Evolutionary conservation across 1,284 basidiomycete species (phyloP), one percentile per base, ranked within the genome.

Genomic region (Entoloma clypeatum): DNA sequence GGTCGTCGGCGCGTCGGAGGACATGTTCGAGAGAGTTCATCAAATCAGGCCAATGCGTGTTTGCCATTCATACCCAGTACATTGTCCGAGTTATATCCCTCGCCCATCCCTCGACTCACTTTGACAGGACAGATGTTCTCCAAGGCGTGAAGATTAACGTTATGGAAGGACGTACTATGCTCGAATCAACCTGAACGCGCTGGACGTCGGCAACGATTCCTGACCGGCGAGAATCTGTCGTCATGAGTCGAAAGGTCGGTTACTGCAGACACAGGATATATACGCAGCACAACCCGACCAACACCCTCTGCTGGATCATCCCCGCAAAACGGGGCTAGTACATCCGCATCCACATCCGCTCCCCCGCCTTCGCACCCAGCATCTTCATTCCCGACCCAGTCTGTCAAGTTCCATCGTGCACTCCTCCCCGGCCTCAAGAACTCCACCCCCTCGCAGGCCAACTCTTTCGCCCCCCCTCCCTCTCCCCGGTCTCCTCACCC

Each of bases 261-360:
- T n/a, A 21, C 22, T 14, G 39, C 18, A 11, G 65, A 10, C 8
- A 24, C 22, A 48, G 44, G 30, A 3, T 22, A 6, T 9, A 26
- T 8, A n/a, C 9, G 18, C 34, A 86, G 82, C 78, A 86, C 47
- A 82, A 81, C 34, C 69, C 75, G 21, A 80, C 75, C 3, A 77
- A 73, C 14, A 73, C 71, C 0, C 60, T 86, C 5, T 71, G 74
- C 41, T 89, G 86, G 86, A 76, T 74, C 14, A 77, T 87, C 18
- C 86, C 86, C 2, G n/a, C n/a, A n/a, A 75, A 78, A 48, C 75
- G 81, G 23, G 86, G 86, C 17, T 89, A 86, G 86, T 88, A 88
- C 58, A 78, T 89, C 47, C 80, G 81, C 35, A 63, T n/a, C n/a
- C n/a, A n/a, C n/a, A n/a, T 89, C 14, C 73, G 81, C 14, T 67